Evolutionary conservation across 2,329 filamentous ascomycete species (phyloP).

Genomic region (Plenodomus tracheiphilus): DNA sequence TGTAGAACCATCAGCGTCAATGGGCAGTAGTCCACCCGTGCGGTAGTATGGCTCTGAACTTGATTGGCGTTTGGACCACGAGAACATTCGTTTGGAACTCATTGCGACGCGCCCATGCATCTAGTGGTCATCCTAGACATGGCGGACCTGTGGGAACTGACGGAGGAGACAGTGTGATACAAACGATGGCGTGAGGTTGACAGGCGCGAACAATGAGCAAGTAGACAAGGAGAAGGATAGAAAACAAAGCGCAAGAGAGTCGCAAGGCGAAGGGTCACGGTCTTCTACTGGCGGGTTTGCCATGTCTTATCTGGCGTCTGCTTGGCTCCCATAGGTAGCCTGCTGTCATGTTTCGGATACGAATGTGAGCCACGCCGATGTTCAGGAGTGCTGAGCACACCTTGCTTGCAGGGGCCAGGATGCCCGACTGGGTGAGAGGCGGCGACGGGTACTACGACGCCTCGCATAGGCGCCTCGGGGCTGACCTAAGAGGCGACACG

Average conservation of each 20-base stretch:
- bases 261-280: constrained; percentile 1
- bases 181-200: not conserved
- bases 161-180: not conserved
- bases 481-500: constrained; percentile 1
- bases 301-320: constrained; percentile 11
- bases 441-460: constrained; percentile 2
- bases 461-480: constrained; percentile 8
- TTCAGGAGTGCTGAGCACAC: constrained; percentile 3
- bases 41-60: constrained; percentile 40
- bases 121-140: not conserved
- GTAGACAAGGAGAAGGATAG: not conserved
- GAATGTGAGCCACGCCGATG: constrained; percentile 4
- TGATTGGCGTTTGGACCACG: constrained; percentile 49
- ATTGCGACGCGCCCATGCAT: constrained; percentile 24
- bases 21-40: constrained; percentile 45
- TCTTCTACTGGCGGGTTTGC: constrained; percentile 4
- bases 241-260: not conserved
- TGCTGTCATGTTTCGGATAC: constrained; percentile 14
- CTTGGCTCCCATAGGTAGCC: constrained; percentile 8
- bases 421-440: constrained; percentile 9
- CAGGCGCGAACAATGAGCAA: not conserved
- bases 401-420: constrained; percentile 12
- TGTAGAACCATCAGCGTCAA: constrained; percentile 25
- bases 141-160: not conserved
- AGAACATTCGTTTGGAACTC: constrained; percentile 49